Evolutionary conservation across 2,329 filamentous ascomycete species (phyloP), one percentile per base, ranked within the genome.

Genomic region (Hypoxylon sp.): DNA sequence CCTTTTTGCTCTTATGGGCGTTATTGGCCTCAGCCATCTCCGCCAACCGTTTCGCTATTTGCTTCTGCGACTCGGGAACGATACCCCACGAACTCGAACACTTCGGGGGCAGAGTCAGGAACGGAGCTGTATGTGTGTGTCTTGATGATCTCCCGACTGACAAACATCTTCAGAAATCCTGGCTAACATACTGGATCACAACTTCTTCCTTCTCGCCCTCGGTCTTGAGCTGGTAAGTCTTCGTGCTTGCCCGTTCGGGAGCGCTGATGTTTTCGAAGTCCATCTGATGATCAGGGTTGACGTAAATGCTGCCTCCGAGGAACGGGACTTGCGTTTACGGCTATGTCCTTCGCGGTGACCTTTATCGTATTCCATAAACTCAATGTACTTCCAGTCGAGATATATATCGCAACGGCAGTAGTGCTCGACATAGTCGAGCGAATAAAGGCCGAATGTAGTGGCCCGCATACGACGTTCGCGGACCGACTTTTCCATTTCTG

Each of bases 71-170:
- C 37, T 41, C n/a, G 48, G 48, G 23, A 41, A 41, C 23, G 3
- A 52, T 27, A 5, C 60, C 60, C 60, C 16, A 63, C 47, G 12
- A 63, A 57, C 39, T 63, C 46, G 39, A 63, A 53, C 7, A 53
- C 53, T 14, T 57, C 30, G 9, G 60, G 60, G 6, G 29, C 39
- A 39, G 52, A 43, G n/a, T 23, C 29, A 3, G 53, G 34, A 30
- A 57, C 11, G 4, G 46, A 29, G 1, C 16, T 5, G 2, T 25
- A 1, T 52, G 25, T 12, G 8, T 21, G 8, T 16, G 29, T 30
- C 11, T 32, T n/a, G 21, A 63, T 30, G 4, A 47, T 19, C 3
- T 47, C 46, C 5, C 34, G 45, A 6, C 37, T 34, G 21, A 57
- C 53, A 7, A 51, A 30, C 52, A 63, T 57, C 52, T 39, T 52